Evolutionary conservation across 2,329 filamentous ascomycete genomes (phyloP), one percentile per base, ranked within the genome.

Genomic region (Monascus ruber): DNA sequence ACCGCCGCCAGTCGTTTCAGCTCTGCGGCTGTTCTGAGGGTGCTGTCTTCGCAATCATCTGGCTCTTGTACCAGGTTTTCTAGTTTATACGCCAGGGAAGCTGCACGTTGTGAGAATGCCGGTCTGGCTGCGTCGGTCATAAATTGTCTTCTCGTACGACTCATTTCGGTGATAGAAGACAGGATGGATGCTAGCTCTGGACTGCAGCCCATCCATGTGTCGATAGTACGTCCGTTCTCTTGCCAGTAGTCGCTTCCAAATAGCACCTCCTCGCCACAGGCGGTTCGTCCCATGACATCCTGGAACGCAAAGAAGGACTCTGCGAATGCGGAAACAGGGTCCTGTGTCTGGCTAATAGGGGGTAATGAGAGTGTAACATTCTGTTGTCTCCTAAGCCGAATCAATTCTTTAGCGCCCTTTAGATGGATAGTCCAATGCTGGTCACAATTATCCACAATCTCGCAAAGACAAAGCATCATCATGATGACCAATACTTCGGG

Each of bases 241-340:
- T 52, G 49, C 69, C 69, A 72, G 41, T 70, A 71, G 36, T 71
- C 67, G 26, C 54, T 57, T 2, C 66, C 68, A 34, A 72, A 72
- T 0, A 69, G 51, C 0, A 67, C 63, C 6, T 65, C 60, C 7
- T 70, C 64, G 2, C 66, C 69, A 37, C 69, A 72, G 0, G 69
- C 69, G 0, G 69, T 72, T 28, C 69, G 60, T 26, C 69, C 69
- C 44, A 72, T 71, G 10, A 70, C 66, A 42, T 72, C 69, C 42
- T 72, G 69, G 9, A 70, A 72, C 3, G 69, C 69, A 39, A 72
- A 72, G 44, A 71, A 72, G 1, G 62, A 58, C 43, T 72, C 69
- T 0, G 66, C 52, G 37, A 62, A 62, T 5, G 62, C 55, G 2
- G 51, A 60, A 0, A 62, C 52, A n/a, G 47, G 51, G 35, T 51